Evolutionary conservation across 495 filamentous ascomycete genomes (phyloP).

Genomic region (Podospora fimiseda): DNA sequence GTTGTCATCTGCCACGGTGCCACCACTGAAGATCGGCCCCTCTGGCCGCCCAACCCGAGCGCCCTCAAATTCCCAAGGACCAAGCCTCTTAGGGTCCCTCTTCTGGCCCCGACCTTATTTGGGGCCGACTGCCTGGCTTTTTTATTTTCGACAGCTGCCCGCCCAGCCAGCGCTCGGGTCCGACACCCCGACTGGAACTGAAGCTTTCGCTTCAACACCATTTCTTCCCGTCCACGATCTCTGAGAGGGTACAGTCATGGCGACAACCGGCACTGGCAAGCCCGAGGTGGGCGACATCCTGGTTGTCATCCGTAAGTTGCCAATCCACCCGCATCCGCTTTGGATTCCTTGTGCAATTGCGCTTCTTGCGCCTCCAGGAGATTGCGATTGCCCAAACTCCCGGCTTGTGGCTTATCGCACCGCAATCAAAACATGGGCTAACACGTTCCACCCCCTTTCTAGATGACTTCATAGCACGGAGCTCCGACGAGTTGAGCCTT

Average conservation of each 20-base stretch:
- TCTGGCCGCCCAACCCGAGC: background rate
- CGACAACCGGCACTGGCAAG: slow-evolving; percentile 36
- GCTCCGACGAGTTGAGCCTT: slow-evolving; percentile 86
- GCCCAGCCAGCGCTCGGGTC: background rate
- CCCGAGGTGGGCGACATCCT: slow-evolving; percentile 64
- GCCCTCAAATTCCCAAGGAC: background rate
- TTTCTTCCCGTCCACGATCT: slow-evolving; percentile 11
- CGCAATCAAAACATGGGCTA: slow-evolving; percentile 7
- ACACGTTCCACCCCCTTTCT: slow-evolving; percentile 8
- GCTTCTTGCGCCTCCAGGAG: background rate
- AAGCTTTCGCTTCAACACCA: slow-evolving; percentile 1
- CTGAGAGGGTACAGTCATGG: slow-evolving; percentile 33
- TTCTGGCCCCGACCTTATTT: slow-evolving; percentile 5
- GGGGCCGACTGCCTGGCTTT: slow-evolving; percentile 3
- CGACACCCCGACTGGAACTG: background rate
- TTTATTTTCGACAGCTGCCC: background rate
- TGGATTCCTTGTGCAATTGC: background rate
- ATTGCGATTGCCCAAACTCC: background rate
- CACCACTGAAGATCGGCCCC: background rate
- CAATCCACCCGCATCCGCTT: slow-evolving; percentile 18
- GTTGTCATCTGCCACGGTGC: background rate
- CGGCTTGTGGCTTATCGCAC: background rate
- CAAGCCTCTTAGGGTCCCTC: background rate
- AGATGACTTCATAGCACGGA: slow-evolving; percentile 86
- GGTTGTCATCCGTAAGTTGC: slow-evolving; percentile 69